Conservation (phyloP, 176 grass and related monocot genomes). For the Sorghum bicolor region Sorghum_bicolor_NCBIv3 NC_012876.2:64606001-64606500, state of each 20-base stretch:
- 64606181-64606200: not conserved
- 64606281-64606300: constrained; percentile 1
- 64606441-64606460: not conserved
- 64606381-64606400: not conserved
- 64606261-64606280: not conserved
- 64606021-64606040: too few species aligned
- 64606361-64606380: not conserved
- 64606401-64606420: not conserved
- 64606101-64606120: not conserved
- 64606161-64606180: not conserved
- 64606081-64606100: not conserved
- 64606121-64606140: not conserved
- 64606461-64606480: not conserved
- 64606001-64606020: too few species aligned
- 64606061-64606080: not conserved
- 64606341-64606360: not conserved
- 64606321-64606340: constrained; percentile 3
- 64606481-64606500: not conserved
- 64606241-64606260: not conserved
- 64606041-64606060: not conserved
- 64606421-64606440: not conserved
- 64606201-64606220: not conserved
- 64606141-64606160: not conserved
- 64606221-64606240: not conserved
- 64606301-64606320: not conserved